phyloP scores from a whole-genome alignment of 177 flowering plant genomes.

The Vitis hybrid region DNA sequence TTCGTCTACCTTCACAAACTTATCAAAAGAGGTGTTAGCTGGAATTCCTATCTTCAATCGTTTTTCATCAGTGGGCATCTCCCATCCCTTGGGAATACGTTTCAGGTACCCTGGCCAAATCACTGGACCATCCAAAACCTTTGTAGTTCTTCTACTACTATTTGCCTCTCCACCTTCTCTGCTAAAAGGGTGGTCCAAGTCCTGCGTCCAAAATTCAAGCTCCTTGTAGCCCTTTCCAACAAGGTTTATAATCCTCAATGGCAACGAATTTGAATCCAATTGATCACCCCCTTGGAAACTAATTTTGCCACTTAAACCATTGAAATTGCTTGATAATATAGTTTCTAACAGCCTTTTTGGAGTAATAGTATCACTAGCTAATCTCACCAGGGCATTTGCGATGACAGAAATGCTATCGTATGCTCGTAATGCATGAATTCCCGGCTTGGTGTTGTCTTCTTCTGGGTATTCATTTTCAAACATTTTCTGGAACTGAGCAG shows the following conservation, averaged over 20 bases:
- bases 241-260: conserved; percentile 40
- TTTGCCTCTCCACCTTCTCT: background rate
- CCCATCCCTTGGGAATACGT: conserved; percentile 35
- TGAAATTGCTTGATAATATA: conserved; percentile 32
- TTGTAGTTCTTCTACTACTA: background rate
- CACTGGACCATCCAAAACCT: conserved; percentile 13
- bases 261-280: background rate
- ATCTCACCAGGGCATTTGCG: conserved; percentile 15
- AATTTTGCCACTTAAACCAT: conserved; percentile 54
- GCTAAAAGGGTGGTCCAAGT: conserved; percentile 27
- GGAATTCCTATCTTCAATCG: conserved; percentile 46
- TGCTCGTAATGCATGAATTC: conserved; percentile 43
- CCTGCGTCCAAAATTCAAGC: conserved; percentile 38
- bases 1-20: conserved; percentile 34
- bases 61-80: conserved; percentile 28
- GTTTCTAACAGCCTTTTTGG: conserved; percentile 20
- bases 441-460: conserved; percentile 29
- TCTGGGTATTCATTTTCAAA: conserved; percentile 27
- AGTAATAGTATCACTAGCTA: conserved; percentile 3
- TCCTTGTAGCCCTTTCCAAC: conserved; percentile 41
- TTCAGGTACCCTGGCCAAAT: conserved; percentile 42
- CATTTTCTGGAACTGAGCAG: conserved; percentile 19
- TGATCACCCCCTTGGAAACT: conserved; percentile 30
- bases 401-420: conserved; percentile 40
- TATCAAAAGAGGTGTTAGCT: conserved; percentile 24